Base-by-base conservation (phyloP, 2,329 filamentous ascomycete species). In the Sporothrix schenckii region DNA sequence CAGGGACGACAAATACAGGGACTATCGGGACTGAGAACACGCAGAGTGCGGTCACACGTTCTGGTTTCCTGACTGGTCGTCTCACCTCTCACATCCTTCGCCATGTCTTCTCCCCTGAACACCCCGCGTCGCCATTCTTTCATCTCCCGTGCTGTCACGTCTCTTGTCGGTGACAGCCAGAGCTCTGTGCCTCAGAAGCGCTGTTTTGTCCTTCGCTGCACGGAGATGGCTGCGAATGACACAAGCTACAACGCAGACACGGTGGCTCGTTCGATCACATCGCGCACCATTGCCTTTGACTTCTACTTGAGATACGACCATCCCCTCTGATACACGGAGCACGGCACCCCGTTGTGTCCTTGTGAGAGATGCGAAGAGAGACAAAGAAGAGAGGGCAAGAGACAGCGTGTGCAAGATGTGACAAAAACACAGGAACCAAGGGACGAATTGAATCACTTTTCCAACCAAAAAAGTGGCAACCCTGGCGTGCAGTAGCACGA, bases 1-100 rank as follows among this genome's bases (percentile, higher is more conserved):
- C 78, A 72, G 78, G 79, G 72, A 79, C 79, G 76, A 79, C 78
- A 61, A 69, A 68, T 56, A 68, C 27, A 52, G 66, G 44, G 56
- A 58, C 54, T 60, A 69, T 21, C 63, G 70, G 49, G 47, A 27
- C 41, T 66, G 39, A 71, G 41, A 34, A 39, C 50, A 53, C 30
- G 6, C 53, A n/a, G 19, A 52, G 53, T 44, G 13, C 11, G 16
- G 41, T 63, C 58, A 41, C 58, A 61, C 58, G 16, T 11, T 27
- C 39, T 34, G n/a, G 14, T 14, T 44, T 47, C 39, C 58, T 24
- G 2, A 16, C 13, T 9, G 34, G 34, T 63, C 13, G 21, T 27
- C 44, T 39, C 47, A 30, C 47, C 5, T 66, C 47, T 27, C 27
- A 3, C 19, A 16, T 6, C 44, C 27, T 10, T 11, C 24, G 7